Base-by-base conservation (phyloP, 495 filamentous ascomycete species). In the Hypoxylon lenormandii region DNA sequence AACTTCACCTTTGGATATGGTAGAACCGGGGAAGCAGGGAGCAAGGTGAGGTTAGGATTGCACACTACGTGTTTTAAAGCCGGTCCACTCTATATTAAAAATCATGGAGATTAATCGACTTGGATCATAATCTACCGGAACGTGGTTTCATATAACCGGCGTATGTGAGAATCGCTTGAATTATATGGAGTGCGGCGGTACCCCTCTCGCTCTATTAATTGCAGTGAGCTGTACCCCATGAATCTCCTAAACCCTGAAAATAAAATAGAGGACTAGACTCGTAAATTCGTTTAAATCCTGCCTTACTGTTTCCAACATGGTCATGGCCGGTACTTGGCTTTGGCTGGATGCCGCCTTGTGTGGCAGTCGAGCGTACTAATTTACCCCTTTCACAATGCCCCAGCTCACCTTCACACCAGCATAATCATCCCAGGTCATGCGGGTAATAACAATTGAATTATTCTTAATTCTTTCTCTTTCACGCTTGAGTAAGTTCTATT, bases 121-220 rank as follows among this genome's bases (percentile, higher is more conserved):
- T 45, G 37, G 18, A 33, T 18, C 23, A 38, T 19, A 15, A 47
- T 62, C 43, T 62, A 47, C 65, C 58, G 65, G 65, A 12, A 43
- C 52, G 46, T n/a, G n/a, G 23, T 28, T 51, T 57, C 1, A 68
- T 68, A 67, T 68, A 68, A 50, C 65, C 65, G 65, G 65, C 13
- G 16, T 28, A 45, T 16, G 54, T 11, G 38, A 45, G 19, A 49
- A 15, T 43, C n/a, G 13, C 48, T 19, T 8, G 19, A 26, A 8
- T 46, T 52, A 13, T 19, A 47, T 1, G 37, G 46, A 15, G 15
- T 42, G 50, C 28, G 38, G 36, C 30, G 45, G 57, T 22, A 68
- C 65, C 65, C 65, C 57, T 55, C 55, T 50, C 50, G 21, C 45
- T 45, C 37, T 38, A 12, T 48, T 68, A 26, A 51, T 28, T 22